Percentiles rank a stretch among this genome's conserved stretches.
Conservation (phyloP, 257 asterid genomes). For the Solanum sitiens region DNA sequence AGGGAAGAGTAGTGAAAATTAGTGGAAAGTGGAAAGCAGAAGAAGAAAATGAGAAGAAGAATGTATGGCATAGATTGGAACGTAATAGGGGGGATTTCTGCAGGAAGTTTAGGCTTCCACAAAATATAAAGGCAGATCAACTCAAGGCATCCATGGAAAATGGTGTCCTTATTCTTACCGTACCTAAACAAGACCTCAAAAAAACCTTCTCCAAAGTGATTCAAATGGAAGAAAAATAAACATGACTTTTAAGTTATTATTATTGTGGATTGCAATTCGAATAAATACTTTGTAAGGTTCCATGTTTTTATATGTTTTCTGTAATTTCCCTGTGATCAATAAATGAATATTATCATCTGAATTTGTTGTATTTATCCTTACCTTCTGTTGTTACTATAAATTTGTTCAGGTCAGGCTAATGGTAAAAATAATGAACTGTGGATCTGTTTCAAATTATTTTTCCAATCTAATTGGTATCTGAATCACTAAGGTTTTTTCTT, state of each 20-base stretch:
- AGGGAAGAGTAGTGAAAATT: not conserved
- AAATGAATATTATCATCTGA: not conserved
- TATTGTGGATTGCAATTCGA: not conserved
- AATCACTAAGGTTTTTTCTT: not conserved
- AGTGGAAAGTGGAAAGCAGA: slow-evolving; percentile 1
- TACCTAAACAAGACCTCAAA: not conserved
- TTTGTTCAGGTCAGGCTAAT: not conserved
- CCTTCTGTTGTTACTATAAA: too few relatives aligned
- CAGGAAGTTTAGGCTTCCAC: slow-evolving; percentile 3
- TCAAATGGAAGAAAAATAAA: not conserved
- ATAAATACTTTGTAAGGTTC: not conserved
- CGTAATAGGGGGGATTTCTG: slow-evolving; percentile 1
- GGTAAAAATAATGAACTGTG: not conserved
- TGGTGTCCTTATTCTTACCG: not conserved
- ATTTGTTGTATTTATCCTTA: not conserved
- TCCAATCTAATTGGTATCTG: too few relatives aligned
- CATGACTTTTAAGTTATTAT: not conserved
- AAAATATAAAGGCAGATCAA: not conserved
- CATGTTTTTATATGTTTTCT: not conserved
- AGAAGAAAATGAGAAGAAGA: not conserved
- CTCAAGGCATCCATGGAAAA: not conserved
- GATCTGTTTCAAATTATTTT: not conserved
- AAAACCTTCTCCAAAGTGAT: not conserved
- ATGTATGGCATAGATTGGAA: not conserved
- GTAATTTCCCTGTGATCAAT: not conserved